A percentile compares a stretch with the other conserved stretches of the same genome.
phyloP scores from a whole-genome alignment of 2,329 filamentous ascomycete species.

The Colletotrichum tamarilloi region DNA sequence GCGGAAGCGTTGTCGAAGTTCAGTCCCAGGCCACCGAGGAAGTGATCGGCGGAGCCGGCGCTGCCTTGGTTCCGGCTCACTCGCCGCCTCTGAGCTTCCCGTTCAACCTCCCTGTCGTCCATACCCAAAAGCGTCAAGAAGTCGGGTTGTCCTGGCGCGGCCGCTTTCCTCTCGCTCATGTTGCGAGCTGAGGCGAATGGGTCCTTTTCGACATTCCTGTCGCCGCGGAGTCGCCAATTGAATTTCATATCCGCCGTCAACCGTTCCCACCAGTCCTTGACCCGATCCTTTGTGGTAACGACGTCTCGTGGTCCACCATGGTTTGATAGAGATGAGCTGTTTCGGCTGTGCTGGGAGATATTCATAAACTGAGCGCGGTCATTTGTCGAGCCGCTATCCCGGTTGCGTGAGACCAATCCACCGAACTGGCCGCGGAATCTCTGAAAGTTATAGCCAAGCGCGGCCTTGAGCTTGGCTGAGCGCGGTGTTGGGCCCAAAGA shows the following conservation, averaged over 20 bases:
- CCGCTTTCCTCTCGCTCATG: slow-evolving; percentile 39
- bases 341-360: slow-evolving; percentile 50
- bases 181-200: slow-evolving; percentile 42
- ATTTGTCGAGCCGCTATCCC: slow-evolving; percentile 50
- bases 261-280: slow-evolving; percentile 58
- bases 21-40: slow-evolving; percentile 53
- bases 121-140: slow-evolving; percentile 56
- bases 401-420: slow-evolving; percentile 50
- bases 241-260: slow-evolving; percentile 52
- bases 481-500: slow-evolving; percentile 62
- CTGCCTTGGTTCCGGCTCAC: slow-evolving; percentile 45
- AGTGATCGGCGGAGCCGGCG: slow-evolving; percentile 49
- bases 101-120: slow-evolving; percentile 53
- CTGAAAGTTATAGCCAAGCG: slow-evolving; percentile 50
- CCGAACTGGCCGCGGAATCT: slow-evolving; percentile 48
- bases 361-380: slow-evolving; percentile 59
- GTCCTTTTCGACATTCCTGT: slow-evolving; percentile 41
- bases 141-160: slow-evolving; percentile 49
- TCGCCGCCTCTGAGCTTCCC: slow-evolving; percentile 49
- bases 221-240: slow-evolving; percentile 49
- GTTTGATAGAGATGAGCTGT: slow-evolving; percentile 44
- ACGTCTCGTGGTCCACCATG: slow-evolving; percentile 34
- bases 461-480: slow-evolving; percentile 52
- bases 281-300: slow-evolving; percentile 49
- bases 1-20: slow-evolving; percentile 45